Evolutionary conservation across 2,329 filamentous ascomycete genomes (phyloP).

Genomic region (Exserohilum turcica): DNA sequence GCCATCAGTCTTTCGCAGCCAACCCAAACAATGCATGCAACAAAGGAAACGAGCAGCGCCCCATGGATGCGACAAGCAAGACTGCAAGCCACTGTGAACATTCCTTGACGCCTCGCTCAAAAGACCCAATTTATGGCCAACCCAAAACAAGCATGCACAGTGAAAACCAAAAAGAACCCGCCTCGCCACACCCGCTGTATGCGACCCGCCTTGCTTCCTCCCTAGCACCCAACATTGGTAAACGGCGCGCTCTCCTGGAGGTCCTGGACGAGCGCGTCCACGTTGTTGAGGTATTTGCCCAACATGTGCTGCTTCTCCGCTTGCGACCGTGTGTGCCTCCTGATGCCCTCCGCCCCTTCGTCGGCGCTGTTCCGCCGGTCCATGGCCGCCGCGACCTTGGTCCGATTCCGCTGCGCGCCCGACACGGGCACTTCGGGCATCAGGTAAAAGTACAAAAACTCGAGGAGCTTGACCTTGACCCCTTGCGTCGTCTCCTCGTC

Average conservation of each 20-base stretch:
- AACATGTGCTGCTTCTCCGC: slow-evolving; percentile 82
- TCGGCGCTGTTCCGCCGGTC: slow-evolving; percentile 40
- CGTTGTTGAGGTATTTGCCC: slow-evolving; percentile 74
- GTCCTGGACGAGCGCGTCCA: slow-evolving; percentile 84
- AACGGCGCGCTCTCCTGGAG: slow-evolving; percentile 74
- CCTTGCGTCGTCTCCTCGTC: slow-evolving; percentile 81
- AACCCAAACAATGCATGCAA: slow-evolving; percentile 8
- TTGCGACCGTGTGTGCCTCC: slow-evolving; percentile 62
- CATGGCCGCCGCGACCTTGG: slow-evolving; percentile 40
- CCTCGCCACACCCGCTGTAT: not conserved
- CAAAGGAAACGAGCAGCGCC: slow-evolving; percentile 22
- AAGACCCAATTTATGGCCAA: slow-evolving; percentile 17
- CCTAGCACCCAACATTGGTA: slow-evolving; percentile 38
- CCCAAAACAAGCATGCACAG: slow-evolving; percentile 14
- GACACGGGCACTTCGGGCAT: slow-evolving; percentile 78
- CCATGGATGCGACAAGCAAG: slow-evolving; percentile 13
- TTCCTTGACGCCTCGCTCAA: slow-evolving; percentile 37
- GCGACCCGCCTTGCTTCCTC: not conserved
- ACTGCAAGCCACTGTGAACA: slow-evolving; percentile 16
- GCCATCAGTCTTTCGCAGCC: slow-evolving; percentile 12
- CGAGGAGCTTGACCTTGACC: slow-evolving; percentile 93
- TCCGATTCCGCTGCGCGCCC: slow-evolving; percentile 44
- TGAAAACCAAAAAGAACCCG: slow-evolving; percentile 12
- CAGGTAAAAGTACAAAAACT: slow-evolving; percentile 98
- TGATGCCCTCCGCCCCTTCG: slow-evolving; percentile 33